Base-by-base conservation (phyloP, 2,329 filamentous ascomycete genomes). In the Penicillium corylophilum region DNA sequence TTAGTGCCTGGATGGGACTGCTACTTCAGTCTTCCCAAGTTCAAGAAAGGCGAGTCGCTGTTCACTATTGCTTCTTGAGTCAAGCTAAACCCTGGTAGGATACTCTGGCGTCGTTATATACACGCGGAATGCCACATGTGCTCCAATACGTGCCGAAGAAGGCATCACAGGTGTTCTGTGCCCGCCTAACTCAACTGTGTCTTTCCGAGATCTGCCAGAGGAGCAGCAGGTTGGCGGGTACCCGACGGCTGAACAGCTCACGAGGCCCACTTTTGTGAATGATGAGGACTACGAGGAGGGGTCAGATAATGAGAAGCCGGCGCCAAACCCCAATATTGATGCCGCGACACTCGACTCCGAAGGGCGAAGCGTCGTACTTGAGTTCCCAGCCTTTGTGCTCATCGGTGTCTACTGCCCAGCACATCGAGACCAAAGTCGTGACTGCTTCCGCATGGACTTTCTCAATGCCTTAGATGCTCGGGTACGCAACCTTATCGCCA, bases 41-140 rank as follows among this genome's bases (percentile, higher is more conserved):
- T 95, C 67, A 97, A 97, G 71, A 97, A 96, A 78, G 93, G 90
- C 87, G 74, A 22, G 59, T 49, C 12, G n/a, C 20, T 20, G 12
- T 5, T 16, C 20, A n/a, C 22, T 29, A 16, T 6, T 47, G 10
- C 12, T 36, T 16, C 3, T 18, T 5, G 2, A 16, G 2, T 10
- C 12, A 41, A 42, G 8, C 46, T 61, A 44, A 66, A 49, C 9
- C 41, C 47, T 50, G 40, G 51, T 36, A 95, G 91, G 94, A 22
- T 99, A 97, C 69, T 95, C 93, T 23, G 94, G 94, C 2, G 93
- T 99, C 2, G 94, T 88, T 3, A 90, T 99, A 31, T 99, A 96
- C 73, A 96, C 92, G 1, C 84, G 90, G n/a, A 94, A 89, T 67
- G 81, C 88, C 4, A 86, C 83, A 31, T 97, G 94, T 70, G 83